Conservation (phyloP, 257 asterid species). For the Nicotiana otophora region DNA sequence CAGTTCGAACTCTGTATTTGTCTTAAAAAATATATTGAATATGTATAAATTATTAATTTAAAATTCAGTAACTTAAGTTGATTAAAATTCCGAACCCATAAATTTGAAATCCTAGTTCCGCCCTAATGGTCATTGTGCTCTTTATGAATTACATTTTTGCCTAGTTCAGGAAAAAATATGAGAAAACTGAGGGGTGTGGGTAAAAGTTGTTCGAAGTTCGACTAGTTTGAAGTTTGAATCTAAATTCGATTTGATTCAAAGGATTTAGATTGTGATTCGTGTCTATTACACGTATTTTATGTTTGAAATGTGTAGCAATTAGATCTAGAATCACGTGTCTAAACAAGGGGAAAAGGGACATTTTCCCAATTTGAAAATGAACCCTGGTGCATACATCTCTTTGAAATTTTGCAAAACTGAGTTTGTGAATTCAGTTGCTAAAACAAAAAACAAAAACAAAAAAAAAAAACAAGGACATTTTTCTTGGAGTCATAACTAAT, state of each 20-base stretch:
- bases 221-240: not conserved
- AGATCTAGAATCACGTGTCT: not conserved
- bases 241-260: not conserved
- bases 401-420: not conserved
- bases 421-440: not conserved
- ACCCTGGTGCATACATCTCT: not conserved
- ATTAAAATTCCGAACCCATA: too few species aligned
- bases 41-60: too few species aligned
- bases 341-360: not conserved
- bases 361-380: not conserved
- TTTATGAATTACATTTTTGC: not conserved
- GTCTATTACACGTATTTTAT: not conserved
- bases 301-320: not conserved
- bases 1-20: too few species aligned
- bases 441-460: too few species aligned
- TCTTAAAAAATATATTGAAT: too few species aligned
- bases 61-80: accelerated
- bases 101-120: too few species aligned
- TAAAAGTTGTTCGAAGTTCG: too few species aligned
- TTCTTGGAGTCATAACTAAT: too few species aligned
- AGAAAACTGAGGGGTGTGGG: not conserved
- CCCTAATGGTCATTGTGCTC: not conserved
- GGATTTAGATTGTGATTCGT: not conserved
- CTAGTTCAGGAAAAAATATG: not conserved
- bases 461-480: too few species aligned